These are phyloP conservation scores for Hyphopichia wangnamkhiaoensis DNA, from an alignment of 1,139 yeast genomes.

Conservation along the genomic window DNA sequence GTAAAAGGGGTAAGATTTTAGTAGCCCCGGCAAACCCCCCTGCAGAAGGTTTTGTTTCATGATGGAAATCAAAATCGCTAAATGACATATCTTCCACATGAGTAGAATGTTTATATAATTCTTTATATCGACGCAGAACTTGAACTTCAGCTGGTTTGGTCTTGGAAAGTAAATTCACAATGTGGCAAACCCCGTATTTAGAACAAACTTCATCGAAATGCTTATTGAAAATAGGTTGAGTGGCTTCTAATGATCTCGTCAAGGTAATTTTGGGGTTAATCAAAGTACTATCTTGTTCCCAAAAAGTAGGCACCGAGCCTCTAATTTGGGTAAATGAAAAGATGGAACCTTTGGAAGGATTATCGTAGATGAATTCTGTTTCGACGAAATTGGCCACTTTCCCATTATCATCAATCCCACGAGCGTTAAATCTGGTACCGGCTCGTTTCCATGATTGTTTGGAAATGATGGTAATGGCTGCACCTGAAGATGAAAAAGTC, in stretches of 20 bases:
- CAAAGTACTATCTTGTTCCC: conserved; percentile 94
- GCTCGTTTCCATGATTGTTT: conserved; percentile 96
- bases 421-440: conserved; percentile 89
- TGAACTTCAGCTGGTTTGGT: conserved; percentile 77
- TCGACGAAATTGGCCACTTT: conserved; percentile 96
- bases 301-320: conserved; percentile 94
- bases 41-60: conserved; percentile 70
- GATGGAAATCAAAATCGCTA: conserved; percentile 92
- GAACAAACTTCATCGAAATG: conserved; percentile 73
- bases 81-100: conserved; percentile 52
- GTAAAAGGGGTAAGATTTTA: conserved; percentile 63
- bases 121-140: conserved; percentile 65
- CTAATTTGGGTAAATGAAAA: conserved; percentile 85
- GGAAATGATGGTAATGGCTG: conserved; percentile 77
- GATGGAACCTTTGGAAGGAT: conserved; percentile 43
- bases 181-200: conserved; percentile 84
- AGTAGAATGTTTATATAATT: conserved; percentile 49
- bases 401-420: conserved; percentile 96
- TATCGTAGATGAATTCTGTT: conserved; percentile 76
- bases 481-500: conserved; percentile 50
- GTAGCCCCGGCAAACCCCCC: conserved; percentile 87
- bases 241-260: conserved; percentile 86
- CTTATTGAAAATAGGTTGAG: conserved; percentile 83
- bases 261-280: conserved; percentile 84
- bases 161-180: conserved; percentile 75